Evolutionary conservation across 2,329 filamentous ascomycete species (phyloP).

Genomic region (Ophioceras dolichostomum): DNA sequence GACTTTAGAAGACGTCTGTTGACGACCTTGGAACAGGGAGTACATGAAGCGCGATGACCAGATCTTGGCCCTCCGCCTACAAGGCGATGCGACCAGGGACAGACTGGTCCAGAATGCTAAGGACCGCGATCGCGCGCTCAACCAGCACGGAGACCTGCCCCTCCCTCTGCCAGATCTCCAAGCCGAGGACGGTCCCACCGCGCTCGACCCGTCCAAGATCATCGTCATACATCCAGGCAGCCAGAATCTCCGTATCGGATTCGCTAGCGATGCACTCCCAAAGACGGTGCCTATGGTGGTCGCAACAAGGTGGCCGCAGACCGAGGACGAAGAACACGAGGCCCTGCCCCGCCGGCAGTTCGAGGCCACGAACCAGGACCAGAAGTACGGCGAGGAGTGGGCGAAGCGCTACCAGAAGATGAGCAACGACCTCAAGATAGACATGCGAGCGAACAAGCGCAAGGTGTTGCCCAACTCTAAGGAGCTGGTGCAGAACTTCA

Average conservation of each 20-base stretch:
- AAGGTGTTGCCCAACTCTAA: conserved; percentile 96
- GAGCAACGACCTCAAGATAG: conserved; percentile 75
- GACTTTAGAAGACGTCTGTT: no score
- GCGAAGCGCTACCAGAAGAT: conserved; percentile 65
- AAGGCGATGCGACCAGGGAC: conserved; percentile 76
- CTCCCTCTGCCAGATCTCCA: conserved; percentile 47
- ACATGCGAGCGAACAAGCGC: conserved; percentile 88
- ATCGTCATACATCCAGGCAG: conserved; percentile 94
- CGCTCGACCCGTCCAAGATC: conserved; percentile 70
- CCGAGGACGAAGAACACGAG: conserved; percentile 73
- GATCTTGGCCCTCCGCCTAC: conserved; percentile 75
- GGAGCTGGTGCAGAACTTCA: conserved; percentile 90
- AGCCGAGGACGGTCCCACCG: conserved; percentile 39
- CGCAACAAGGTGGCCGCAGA: conserved; percentile 63
- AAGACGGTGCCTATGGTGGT: conserved; percentile 92
- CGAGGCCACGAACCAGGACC: conserved; percentile 52
- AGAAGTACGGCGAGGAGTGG: conserved; percentile 79
- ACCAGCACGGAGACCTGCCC: conserved; percentile 57
- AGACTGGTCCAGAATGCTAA: conserved; percentile 75
- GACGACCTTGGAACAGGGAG: no score
- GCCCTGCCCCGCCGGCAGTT: conserved; percentile 62
- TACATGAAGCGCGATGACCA: conserved; percentile 98
- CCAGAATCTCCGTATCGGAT: conserved; percentile 86
- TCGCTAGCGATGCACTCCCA: conserved; percentile 90
- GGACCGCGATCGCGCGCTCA: conserved; percentile 75